Evolutionary conservation across 2,329 filamentous ascomycete genomes (phyloP).

Genomic region (Colletotrichum trifolii): DNA sequence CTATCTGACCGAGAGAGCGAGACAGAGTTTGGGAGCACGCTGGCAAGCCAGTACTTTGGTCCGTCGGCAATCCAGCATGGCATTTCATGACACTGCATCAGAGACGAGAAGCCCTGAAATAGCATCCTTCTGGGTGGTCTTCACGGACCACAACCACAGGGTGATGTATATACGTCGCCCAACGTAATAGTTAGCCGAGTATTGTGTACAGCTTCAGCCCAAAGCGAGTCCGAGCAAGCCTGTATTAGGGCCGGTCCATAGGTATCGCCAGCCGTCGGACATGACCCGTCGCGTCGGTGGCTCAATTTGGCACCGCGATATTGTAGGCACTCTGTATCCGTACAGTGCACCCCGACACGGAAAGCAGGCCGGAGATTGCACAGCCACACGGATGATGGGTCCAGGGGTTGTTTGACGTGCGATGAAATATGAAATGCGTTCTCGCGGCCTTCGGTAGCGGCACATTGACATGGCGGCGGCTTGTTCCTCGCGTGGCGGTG

Average conservation of each 20-base stretch:
- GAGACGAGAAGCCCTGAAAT: no score
- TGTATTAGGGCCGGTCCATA: neutral
- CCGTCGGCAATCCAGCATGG: no score
- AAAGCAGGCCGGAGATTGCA: constrained; percentile 32
- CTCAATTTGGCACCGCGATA: constrained; percentile 13
- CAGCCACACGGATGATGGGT: constrained; percentile 34
- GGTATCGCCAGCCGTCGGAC: constrained; percentile 16
- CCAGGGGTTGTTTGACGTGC: constrained; percentile 42
- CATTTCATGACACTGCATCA: no score
- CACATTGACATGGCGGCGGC: neutral
- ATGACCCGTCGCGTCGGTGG: constrained; percentile 1
- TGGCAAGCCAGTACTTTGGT: no score
- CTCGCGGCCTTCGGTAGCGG: neutral
- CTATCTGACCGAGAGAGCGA: neutral
- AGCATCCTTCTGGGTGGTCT: no score
- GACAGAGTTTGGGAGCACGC: no score
- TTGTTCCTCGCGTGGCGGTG: neutral
- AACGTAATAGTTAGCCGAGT: no score
- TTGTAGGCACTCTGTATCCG: no score
- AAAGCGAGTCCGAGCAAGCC: no score
- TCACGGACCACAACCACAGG: no score
- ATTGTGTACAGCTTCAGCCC: no score
- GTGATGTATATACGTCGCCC: no score
- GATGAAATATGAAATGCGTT: constrained; percentile 10
- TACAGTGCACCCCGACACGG: constrained; percentile 2